phyloP scores from a whole-genome alignment of 768 basidiomycete genomes.

The Tephrocybe sp. region DNA sequence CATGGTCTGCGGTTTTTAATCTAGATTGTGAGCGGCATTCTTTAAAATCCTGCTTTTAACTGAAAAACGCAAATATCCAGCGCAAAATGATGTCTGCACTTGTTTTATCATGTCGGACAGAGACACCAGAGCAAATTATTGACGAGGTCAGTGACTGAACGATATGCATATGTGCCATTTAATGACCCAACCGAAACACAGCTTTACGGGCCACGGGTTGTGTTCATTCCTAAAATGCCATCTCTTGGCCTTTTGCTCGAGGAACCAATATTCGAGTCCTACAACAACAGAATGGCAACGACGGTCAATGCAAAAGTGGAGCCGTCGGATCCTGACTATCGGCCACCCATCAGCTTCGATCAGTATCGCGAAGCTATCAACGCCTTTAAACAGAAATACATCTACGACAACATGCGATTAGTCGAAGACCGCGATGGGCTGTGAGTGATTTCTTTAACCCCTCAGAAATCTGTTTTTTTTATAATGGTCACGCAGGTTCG shows the following conservation, averaged over 20 bases:
- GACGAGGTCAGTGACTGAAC: conserved; percentile 50
- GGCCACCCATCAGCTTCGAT: conserved; percentile 73
- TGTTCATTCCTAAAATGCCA: conserved; percentile 94
- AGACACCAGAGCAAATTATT: conserved; percentile 71
- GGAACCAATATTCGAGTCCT: conserved; percentile 77
- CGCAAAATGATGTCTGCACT: conserved; percentile 95
- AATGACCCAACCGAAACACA: conserved; percentile 17
- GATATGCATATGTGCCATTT: background rate
- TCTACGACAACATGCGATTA: conserved; percentile 83
- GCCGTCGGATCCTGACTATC: conserved; percentile 55
- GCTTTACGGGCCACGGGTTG: conserved; percentile 75
- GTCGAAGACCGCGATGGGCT: conserved; percentile 78
- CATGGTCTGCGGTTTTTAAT: background rate
- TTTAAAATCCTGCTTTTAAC: conserved; percentile 14
- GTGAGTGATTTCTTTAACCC: conserved; percentile 43
- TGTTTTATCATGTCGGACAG: conserved; percentile 75
- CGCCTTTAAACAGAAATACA: conserved; percentile 79
- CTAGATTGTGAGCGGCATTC: conserved; percentile 47
- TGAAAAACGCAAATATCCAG: conserved; percentile 39
- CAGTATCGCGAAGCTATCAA: conserved; percentile 65
- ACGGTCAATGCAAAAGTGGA: conserved; percentile 50
- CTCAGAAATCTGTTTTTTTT: conserved; percentile 4
- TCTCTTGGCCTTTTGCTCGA: conserved; percentile 91
- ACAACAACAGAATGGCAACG: conserved; percentile 56
- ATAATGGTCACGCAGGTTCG: conserved; percentile 64